Evolutionary conservation across 495 filamentous ascomycete species (phyloP), one percentile per base, ranked within the genome.

Genomic region (Oleoguttula mirabilis): DNA sequence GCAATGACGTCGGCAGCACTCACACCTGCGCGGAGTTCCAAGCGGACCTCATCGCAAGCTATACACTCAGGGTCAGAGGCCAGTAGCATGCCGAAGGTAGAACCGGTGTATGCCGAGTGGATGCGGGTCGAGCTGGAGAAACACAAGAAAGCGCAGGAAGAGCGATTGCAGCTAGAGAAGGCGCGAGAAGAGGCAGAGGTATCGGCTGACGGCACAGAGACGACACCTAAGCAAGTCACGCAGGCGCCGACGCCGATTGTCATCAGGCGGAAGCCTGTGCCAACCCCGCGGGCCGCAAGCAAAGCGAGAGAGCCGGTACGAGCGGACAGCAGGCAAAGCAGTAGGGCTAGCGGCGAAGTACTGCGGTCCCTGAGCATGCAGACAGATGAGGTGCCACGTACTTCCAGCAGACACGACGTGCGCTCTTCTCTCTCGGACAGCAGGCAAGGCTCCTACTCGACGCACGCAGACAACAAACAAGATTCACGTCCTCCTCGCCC

Each of bases 1-100:
- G 60, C 55, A 19, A 51, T 52, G n/a, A 65, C 61, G 10, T 59
- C 60, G 4, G 59, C 50, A 7, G 55, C 48, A 15, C 31, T 54
- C 10, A 60, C 61, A 16, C 59, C 60, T 5, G 38, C 48, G n/a
- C 39, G 36, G 6, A 54, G 51, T 35, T 65, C 61, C n/a, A 60
- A 60, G 41, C 45, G 60, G 12, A 45, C 36, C 4, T 65, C 61
- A 8, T 35, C 48, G 21, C 48, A 51, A n/a, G 40, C 34, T 20
- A 12, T 42, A 32, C 15, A 47, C 36, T 15, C 54, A 51, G 15
- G 22, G n/a, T 40, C 25, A 3, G 25, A 20, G 34, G 36, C 19
- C 43, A 55, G 10, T 45, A 41, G 23, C 35, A 40, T 16, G 36
- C 50, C n/a, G 40, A 54, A 27, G 37, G 35, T 37, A 34, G 51